These are phyloP conservation scores for Exophiala sideris DNA, from an alignment of 2,329 filamentous ascomycete genomes.

Conservation along the genomic window DNA sequence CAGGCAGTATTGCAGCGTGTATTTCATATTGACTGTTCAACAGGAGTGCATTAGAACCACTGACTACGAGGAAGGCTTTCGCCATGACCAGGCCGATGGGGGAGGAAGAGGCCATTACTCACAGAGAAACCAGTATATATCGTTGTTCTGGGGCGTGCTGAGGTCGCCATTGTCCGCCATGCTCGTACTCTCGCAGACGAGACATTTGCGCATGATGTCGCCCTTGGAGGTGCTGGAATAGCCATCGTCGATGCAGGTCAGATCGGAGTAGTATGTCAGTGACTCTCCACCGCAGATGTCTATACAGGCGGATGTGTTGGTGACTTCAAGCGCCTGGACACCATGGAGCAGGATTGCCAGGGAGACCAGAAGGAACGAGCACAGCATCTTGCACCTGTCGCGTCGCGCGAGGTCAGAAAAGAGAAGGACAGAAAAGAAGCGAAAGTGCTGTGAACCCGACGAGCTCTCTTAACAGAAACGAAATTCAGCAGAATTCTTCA, in stretches of 20 bases:
- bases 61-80: neutral
- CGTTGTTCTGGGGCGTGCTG: conserved; percentile 8
- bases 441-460: no score
- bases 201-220: conserved; percentile 2
- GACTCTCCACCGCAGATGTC: conserved; percentile 1
- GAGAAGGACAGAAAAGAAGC: no score
- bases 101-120: neutral
- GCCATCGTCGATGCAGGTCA: conserved; percentile 9
- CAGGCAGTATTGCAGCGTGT: conserved; percentile 8
- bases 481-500: no score
- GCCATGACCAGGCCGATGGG: neutral
- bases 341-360: neutral
- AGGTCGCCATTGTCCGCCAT: conserved; percentile 3
- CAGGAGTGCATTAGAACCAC: neutral
- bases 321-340: conserved; percentile 7
- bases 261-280: conserved; percentile 1
- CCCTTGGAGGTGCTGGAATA: conserved; percentile 6
- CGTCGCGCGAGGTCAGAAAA: no score
- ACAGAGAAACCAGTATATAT: conserved; percentile 10
- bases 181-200: conserved; percentile 8
- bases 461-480: no score
- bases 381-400: neutral
- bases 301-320: conserved; percentile 4
- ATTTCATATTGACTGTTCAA: conserved; percentile 13
- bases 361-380: neutral